Evolutionary conservation across 371 early-diverging fungal genomes (phyloP).

Genomic region (Apophysomyces ossiformis): DNA sequence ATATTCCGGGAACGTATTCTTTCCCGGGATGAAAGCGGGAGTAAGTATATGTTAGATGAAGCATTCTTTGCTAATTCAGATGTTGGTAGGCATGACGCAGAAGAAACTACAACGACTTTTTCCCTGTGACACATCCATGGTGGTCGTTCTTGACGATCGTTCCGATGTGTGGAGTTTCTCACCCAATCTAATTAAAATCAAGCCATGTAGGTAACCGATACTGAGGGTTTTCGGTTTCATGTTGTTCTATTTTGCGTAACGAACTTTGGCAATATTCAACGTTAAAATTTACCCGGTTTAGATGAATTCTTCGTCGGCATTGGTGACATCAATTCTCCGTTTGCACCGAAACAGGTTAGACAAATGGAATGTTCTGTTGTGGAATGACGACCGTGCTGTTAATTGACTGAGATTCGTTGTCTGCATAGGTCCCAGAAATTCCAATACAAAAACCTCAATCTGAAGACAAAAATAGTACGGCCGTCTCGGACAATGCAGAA

Average conservation of each 20-base stretch:
- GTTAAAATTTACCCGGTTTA: conserved; percentile 27
- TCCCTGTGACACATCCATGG: conserved; percentile 96
- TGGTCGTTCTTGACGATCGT: conserved; percentile 98
- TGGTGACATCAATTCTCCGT: conserved; percentile 91
- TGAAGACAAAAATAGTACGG: conserved; percentile 9
- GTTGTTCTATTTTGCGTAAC: not conserved
- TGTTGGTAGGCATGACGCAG: conserved; percentile 64
- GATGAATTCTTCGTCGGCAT: conserved; percentile 92
- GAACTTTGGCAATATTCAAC: not conserved
- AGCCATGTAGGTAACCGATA: conserved; percentile 74
- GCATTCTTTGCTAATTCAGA: not conserved
- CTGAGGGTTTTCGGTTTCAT: not conserved
- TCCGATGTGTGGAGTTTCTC: conserved; percentile 97
- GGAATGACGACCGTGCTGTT: conserved; percentile 8
- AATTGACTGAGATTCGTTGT: conserved; percentile 11
- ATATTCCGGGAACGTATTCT: conserved; percentile 93
- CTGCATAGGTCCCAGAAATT: conserved; percentile 6
- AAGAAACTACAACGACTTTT: conserved; percentile 94
- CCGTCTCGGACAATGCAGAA: conserved; percentile 14
- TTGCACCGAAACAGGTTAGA: conserved; percentile 52
- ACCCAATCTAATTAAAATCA: conserved; percentile 87
- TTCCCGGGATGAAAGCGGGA: conserved; percentile 95
- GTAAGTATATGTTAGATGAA: conserved; percentile 43
- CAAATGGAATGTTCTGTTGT: not conserved
- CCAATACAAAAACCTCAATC: conserved; percentile 4